Evolutionary conservation across 202 grass and related monocot genomes (phyloP), one percentile per base, ranked within the genome.

Genomic region (Tripidium arundinaceum): DNA sequence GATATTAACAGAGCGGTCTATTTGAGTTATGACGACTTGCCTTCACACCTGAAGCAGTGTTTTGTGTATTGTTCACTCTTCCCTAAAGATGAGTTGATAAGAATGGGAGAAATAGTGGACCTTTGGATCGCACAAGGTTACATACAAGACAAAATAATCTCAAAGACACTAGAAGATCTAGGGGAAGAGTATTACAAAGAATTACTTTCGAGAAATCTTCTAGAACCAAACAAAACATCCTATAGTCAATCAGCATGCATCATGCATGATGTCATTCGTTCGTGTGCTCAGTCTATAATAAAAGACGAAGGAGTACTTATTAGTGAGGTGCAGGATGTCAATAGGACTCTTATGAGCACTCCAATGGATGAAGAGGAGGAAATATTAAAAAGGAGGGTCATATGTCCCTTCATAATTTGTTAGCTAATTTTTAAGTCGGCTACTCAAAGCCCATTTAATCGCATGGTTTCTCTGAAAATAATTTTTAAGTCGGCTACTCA

Each of bases 161-260:
- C 55, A 36, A 26, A 18, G 25, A 0, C 5, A 6, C 38, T 2
- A 62, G 66, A 82, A 54, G n/a, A 82, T 15, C 2, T 74, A 1
- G 80, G 12, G 18, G 0, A 0, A 0, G 39, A 81, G 0, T 72
- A 81, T 36, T 78, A 84, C 19, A 69, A 0, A 19, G 86, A 89
- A 39, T 67, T 92, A 10, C 0, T 82, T 1, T 6, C 42, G 1
- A 80, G 90, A 5, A 92, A 86, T n/a, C 47, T 92, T 16, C 7
- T 89, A 16, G 45, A 92, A 49, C 19, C 29, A 18, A 0, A 34
- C 1, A 2, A 7, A 9, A 0, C 4, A 11, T 4, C 0, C 5
- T 74, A 74, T 55, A 11, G 0, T 15, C 1, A 0, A 3, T 13
- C 10, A 22, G 70, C 2, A 37, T 74, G 8, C 47, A 22, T 0